These are phyloP conservation scores for Mucor velutinosus DNA, from an alignment of 371 early-diverging fungal genomes.

Conservation along the genomic window DNA sequence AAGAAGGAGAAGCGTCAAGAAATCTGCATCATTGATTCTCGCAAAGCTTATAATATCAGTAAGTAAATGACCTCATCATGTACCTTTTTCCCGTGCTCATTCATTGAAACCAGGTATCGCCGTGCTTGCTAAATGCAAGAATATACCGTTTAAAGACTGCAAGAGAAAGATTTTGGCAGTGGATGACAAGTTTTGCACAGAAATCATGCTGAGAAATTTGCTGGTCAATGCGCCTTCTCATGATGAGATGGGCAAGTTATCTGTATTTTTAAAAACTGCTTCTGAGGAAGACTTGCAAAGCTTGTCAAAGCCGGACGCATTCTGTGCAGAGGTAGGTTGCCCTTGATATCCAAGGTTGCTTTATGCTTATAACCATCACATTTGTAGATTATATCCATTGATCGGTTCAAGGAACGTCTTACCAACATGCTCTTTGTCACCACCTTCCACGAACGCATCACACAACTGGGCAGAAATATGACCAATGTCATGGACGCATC, in stretches of 20 bases:
- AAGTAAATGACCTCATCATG: slow-evolving; percentile 17
- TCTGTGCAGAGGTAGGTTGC: slow-evolving; percentile 77
- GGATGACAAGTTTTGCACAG: slow-evolving; percentile 71
- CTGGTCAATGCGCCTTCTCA: slow-evolving; percentile 68
- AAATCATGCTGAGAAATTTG: slow-evolving; percentile 69
- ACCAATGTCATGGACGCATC: slow-evolving; percentile 59
- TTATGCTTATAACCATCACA: slow-evolving; percentile 8
- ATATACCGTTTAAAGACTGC: slow-evolving; percentile 63
- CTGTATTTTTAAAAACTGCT: slow-evolving; percentile 65
- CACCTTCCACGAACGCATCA: slow-evolving; percentile 74
- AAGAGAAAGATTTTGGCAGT: slow-evolving; percentile 64
- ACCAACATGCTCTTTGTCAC: slow-evolving; percentile 73
- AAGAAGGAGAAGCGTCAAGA: slow-evolving; percentile 47
- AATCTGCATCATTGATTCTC: slow-evolving; percentile 71
- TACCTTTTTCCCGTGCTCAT: neutral
- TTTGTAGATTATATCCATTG: slow-evolving; percentile 73
- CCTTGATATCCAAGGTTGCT: neutral
- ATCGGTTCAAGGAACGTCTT: slow-evolving; percentile 79
- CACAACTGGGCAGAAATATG: slow-evolving; percentile 66
- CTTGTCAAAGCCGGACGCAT: slow-evolving; percentile 80
- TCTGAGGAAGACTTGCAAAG: slow-evolving; percentile 63
- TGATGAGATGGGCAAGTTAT: slow-evolving; percentile 78
- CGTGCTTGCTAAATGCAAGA: slow-evolving; percentile 71
- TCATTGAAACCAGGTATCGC: slow-evolving; percentile 55
- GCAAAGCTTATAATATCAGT: slow-evolving; percentile 81